phyloP scores from a whole-genome alignment of 208 protist species.

The Phytomonas francai region DNA sequence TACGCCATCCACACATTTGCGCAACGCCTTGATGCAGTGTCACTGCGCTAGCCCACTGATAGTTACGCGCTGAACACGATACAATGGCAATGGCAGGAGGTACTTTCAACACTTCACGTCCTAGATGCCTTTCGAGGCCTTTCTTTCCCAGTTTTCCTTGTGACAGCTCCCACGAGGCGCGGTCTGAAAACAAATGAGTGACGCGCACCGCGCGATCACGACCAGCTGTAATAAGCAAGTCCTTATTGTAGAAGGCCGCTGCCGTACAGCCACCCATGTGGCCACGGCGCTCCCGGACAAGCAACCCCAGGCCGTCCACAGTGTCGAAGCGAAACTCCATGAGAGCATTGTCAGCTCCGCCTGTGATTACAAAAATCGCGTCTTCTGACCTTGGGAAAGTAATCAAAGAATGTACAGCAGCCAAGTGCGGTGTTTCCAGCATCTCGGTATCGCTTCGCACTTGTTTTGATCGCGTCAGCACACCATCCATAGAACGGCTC shows the following conservation, averaged over 20 bases:
- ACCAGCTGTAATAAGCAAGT: slow-evolving; percentile 76
- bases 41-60: slow-evolving; percentile 80
- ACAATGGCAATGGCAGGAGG: slow-evolving; percentile 60
- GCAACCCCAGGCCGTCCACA: slow-evolving; percentile 62
- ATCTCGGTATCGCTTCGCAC: slow-evolving; percentile 55
- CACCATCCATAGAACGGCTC: slow-evolving; percentile 70
- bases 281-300: slow-evolving; percentile 82
- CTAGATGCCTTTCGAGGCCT: slow-evolving; percentile 45
- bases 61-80: slow-evolving; percentile 62
- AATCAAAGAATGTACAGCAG: slow-evolving; percentile 65
- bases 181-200: slow-evolving; percentile 87
- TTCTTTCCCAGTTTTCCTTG: slow-evolving; percentile 74
- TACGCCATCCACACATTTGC: slow-evolving; percentile 71
- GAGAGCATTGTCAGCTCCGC: slow-evolving; percentile 82
- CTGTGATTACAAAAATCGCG: slow-evolving; percentile 58
- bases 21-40: slow-evolving; percentile 68
- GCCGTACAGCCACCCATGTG: slow-evolving; percentile 75
- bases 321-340: slow-evolving; percentile 89
- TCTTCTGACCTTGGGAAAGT: slow-evolving; percentile 26
- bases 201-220: slow-evolving; percentile 70
- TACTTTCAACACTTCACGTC: slow-evolving; percentile 60
- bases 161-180: slow-evolving; percentile 85
- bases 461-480: slow-evolving; percentile 73
- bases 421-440: slow-evolving; percentile 63
- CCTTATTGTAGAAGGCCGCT: slow-evolving; percentile 78